Evolutionary conservation across 208 protist genomes (phyloP), one percentile per base, ranked within the genome.

Genomic region (Acanthamoeba rhysodes): DNA sequence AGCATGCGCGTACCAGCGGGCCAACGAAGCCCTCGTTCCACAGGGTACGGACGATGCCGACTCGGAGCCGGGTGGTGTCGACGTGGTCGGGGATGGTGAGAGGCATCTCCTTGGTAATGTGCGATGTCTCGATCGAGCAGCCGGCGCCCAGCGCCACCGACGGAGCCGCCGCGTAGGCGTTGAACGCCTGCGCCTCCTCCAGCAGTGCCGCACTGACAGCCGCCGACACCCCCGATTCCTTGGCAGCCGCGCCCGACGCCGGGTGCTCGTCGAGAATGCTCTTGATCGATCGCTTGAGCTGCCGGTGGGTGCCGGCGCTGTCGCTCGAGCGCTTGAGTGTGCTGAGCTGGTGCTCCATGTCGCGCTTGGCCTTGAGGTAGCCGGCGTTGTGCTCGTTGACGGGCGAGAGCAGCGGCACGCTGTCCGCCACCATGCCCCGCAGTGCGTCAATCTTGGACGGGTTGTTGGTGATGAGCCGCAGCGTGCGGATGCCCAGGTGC

Each of bases 381-480:
- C 64, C 53, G 2, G 18, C 8, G 85, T 95, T 95, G 50, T 90
- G 90, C 62, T 95, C 82, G 66, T 95, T 95, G 87, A 74, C 50
- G n/a, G 87, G 48, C 59, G 48, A 95, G n/a, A 95, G 53, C 62
- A 95, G 85, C 34, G 94, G 94, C 32, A 76, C 85, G 22, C 14
- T 94, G 9, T 59, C 55, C 0, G 85, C 94, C 1, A 37, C 48
- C 84, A 93, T 48, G 45, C 85, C 85, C n/a, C 4, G 0, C 27
- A 95, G 18, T 10, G 76, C 66, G 34, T 95, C 1, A 0, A 32
- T 29, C 66, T 96, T 96, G 0, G 68, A 57, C 0, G 95, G 91
- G 55, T 72, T 90, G 95, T 96, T 96, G 32, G 95, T 96, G 48
- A 96, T 48, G 16, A 96, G 41, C 34, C 90, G 48, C 53, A 96